phyloP scores from a whole-genome alignment of 2,329 filamentous ascomycete genomes.

The Bipolaris oryzae region DNA sequence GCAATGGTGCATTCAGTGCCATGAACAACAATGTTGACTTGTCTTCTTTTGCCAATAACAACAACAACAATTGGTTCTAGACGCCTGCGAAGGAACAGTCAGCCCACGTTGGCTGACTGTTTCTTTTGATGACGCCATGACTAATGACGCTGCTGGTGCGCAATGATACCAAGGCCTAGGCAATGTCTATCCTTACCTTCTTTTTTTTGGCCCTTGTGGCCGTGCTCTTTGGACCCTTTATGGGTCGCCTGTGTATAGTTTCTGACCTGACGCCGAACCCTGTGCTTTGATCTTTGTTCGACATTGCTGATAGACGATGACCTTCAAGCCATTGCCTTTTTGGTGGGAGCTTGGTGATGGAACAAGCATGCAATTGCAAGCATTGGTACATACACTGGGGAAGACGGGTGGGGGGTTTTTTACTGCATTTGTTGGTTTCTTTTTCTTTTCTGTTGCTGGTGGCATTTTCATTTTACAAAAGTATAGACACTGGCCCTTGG shows the following conservation, averaged over 20 bases:
- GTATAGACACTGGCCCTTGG: conserved; percentile 31
- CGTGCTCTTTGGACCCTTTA: conserved; percentile 28
- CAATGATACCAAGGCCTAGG: conserved; percentile 30
- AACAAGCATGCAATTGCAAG: conserved; percentile 21
- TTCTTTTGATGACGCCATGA: conserved; percentile 43
- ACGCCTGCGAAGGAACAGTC: conserved; percentile 27
- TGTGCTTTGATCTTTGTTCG: conserved; percentile 25
- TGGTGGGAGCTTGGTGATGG: conserved; percentile 14
- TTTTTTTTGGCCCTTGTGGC: conserved; percentile 21
- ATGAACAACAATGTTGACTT: conserved; percentile 34
- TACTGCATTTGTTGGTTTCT: not conserved
- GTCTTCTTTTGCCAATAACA: conserved; percentile 33
- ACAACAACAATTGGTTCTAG: conserved; percentile 43
- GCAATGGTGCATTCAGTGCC: conserved; percentile 30
- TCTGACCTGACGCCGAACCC: conserved; percentile 33
- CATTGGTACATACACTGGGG: conserved; percentile 28
- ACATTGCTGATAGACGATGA: conserved; percentile 36
- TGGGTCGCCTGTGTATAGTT: conserved; percentile 47
- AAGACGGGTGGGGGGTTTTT: conserved; percentile 18
- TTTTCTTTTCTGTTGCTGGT: conserved; percentile 13
- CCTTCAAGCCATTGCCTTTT: conserved; percentile 11
- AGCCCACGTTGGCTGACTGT: conserved; percentile 17
- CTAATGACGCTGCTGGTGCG: conserved; percentile 47
- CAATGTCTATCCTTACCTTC: conserved; percentile 31
- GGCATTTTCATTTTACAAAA: conserved; percentile 19